phyloP scores from a whole-genome alignment of 2,329 filamentous ascomycete genomes.

The Aspergillus cejpii region DNA sequence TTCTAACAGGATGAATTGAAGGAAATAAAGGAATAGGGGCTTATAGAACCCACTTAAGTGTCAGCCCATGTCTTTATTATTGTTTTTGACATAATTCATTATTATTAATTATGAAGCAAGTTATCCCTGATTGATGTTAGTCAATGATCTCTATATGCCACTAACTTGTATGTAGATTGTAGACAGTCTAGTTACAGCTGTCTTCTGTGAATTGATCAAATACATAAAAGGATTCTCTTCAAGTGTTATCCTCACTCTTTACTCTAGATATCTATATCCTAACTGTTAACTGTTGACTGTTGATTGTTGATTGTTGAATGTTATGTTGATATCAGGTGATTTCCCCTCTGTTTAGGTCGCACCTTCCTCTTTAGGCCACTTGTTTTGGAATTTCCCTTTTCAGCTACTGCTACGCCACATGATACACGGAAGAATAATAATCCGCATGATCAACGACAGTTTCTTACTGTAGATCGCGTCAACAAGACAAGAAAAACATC shows the following conservation, averaged over 20 bases:
- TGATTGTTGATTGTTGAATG: too few relatives aligned
- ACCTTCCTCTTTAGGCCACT: slow-evolving; percentile 16
- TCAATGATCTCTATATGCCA: too few relatives aligned
- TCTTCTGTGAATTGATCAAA: too few relatives aligned
- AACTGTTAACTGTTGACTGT: slow-evolving; percentile 5
- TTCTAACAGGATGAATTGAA: not conserved
- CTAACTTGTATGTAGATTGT: too few relatives aligned
- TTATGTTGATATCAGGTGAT: not conserved
- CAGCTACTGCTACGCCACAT: slow-evolving; percentile 5
- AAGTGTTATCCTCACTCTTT: too few relatives aligned
- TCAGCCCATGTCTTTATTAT: too few relatives aligned
- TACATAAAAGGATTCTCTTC: too few relatives aligned
- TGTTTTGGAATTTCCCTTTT: slow-evolving; percentile 33
- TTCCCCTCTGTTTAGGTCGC: slow-evolving; percentile 19
- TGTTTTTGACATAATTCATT: too few relatives aligned
- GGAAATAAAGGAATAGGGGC: not conserved
- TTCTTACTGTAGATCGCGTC: slow-evolving; percentile 26
- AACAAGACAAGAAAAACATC: slow-evolving; percentile 20
- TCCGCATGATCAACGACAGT: slow-evolving; percentile 21
- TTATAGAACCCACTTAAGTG: slow-evolving; percentile 20
- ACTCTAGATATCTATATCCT: too few relatives aligned
- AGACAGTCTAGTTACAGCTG: too few relatives aligned
- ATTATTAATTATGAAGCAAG: too few relatives aligned
- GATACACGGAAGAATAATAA: slow-evolving; percentile 24
- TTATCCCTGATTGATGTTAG: too few relatives aligned